These are phyloP conservation scores for Penium margaritaceum DNA, from an alignment of 139 green algal genomes.

Conservation along the genomic window DNA sequence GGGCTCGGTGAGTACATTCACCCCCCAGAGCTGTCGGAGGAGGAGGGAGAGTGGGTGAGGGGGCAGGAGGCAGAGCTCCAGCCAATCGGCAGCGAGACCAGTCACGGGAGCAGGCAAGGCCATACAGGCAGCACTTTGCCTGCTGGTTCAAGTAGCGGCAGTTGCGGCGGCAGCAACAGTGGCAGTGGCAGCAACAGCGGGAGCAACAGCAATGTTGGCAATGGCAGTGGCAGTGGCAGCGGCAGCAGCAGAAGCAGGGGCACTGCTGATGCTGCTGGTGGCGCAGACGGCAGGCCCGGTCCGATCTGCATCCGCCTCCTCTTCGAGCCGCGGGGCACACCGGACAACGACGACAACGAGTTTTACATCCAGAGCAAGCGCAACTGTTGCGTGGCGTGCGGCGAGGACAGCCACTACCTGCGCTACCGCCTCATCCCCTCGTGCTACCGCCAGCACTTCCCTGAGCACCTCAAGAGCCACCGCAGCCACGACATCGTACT, in stretches of 20 bases:
- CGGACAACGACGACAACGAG: conserved; percentile 30
- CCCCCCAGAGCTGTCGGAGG: neutral
- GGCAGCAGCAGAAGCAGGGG: too few species aligned
- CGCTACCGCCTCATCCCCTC: conserved; percentile 42
- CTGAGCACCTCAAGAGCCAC: conserved; percentile 40
- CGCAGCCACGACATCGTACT: conserved; percentile 45
- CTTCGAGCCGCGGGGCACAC: conserved; percentile 35
- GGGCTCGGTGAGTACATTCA: conserved; percentile 31
- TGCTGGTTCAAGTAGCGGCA: too few species aligned
- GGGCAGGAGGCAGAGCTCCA: neutral
- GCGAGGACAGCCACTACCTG: conserved; percentile 40
- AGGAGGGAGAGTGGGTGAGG: neutral
- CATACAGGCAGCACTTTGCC: too few species aligned
- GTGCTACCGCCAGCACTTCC: conserved; percentile 45
- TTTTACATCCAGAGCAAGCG: conserved; percentile 44
- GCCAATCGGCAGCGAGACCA: too few species aligned
- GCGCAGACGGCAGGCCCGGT: neutral
- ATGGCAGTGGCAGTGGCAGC: too few species aligned
- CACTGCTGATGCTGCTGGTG: neutral
- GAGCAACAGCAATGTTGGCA: too few species aligned
- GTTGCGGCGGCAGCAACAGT: too few species aligned
- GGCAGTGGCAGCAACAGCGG: too few species aligned
- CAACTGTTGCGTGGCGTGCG: conserved; percentile 39
- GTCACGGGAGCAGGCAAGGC: too few species aligned
- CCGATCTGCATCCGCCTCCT: conserved; percentile 21